Base-by-base conservation (phyloP, 257 asterid species). In the Forsythia viridissima region DNA sequence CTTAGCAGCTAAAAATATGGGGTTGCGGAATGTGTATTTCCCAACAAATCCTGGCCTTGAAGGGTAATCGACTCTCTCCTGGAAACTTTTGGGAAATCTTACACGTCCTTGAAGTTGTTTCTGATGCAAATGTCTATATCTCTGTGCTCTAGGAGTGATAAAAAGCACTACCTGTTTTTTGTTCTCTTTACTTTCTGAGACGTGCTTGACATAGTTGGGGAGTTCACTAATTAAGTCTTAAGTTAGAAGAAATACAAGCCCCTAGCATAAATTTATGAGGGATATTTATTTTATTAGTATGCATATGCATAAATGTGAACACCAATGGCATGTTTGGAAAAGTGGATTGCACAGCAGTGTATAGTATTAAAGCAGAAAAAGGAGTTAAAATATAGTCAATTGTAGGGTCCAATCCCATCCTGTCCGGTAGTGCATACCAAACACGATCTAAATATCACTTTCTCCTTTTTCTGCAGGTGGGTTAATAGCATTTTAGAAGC, bases 11-110 rank as follows among this genome's bases (percentile, higher is more conserved):
- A 91, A 83, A 80, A 86, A 82, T 72, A 76, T 86, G 42, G 98
- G 98, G 21, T 79, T 93, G 38, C 82, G 77, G 77, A 88, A 87
- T 80, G 90, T 93, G 12, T 91, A 90, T 82, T 82, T 84, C 77
- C 98, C 98, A 21, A 81, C 80, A 73, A 86, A 87, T 75, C 97
- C 98, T 43, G 92, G 98, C 70, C 85, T 91, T 74, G 94, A 90
- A 55, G 98, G 98, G 98, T 93, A 93, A 82, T 43, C 48, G 44
- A 57, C 46, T 10, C 48, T 63, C 52, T 68, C 75, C 36, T 51
- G 39, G 63, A 61, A 63, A 21, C 3, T 41, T 77, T 71, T 70
- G 8, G 71, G 44, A 12, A 20, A 48, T 18, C 38, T 4, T 61
- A 61, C 69, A 13, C 57, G 68, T 65, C 78, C 57, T 3, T 30